Evolutionary conservation across 106 monocot genomes (phyloP), one percentile per base, ranked within the genome.

Genomic region (Dendrobium officinale): DNA sequence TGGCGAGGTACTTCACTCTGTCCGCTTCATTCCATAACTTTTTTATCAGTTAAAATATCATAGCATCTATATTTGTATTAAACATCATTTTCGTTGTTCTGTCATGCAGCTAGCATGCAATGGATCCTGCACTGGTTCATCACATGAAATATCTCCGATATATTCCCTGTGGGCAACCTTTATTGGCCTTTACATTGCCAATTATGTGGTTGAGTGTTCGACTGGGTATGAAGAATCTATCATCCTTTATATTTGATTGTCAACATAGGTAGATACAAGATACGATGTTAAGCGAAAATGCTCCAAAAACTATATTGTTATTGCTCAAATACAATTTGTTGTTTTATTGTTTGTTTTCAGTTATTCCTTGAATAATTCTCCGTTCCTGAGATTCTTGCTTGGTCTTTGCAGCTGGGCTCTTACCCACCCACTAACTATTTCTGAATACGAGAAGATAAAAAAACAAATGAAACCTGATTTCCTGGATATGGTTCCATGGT

Each of bases 401-500:
- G 42, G 49, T 83, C 74, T 58, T 73, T 45, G 76, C 80, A 99
- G 99, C 73, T 99, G 99, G 99, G 95, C 99, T 79, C 92, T 99
- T 22, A 93, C 95, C 37, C 99, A 99, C 82, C 93, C 95, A 54
- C 64, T 82, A 19, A 88, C 92, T 59, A 78, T 95, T 83, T 86
- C 95, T 27, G 95, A 99, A 83, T 90, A 90, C 81, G 95, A 95
- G 72, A 91, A 88, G 79, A 81, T 93, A 83, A 99, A 99, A 84
- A 95, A 95, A 82, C 92, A 93, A 81, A 88, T 93, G 93, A 99
- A 95, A 75, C 99, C 99, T 72, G 95, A 99, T 90, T 99, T 99
- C 74, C 80, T 93, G 79, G 99, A 99, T 84, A 99, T 99, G 99
- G 99, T 99, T 86, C 99, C 99, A 68, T 99, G 99, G 99, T 99